Evolutionary conservation across 2,329 filamentous ascomycete genomes (phyloP), one percentile per base, ranked within the genome.

Genomic region (Myriosclerotinia scirpicola): DNA sequence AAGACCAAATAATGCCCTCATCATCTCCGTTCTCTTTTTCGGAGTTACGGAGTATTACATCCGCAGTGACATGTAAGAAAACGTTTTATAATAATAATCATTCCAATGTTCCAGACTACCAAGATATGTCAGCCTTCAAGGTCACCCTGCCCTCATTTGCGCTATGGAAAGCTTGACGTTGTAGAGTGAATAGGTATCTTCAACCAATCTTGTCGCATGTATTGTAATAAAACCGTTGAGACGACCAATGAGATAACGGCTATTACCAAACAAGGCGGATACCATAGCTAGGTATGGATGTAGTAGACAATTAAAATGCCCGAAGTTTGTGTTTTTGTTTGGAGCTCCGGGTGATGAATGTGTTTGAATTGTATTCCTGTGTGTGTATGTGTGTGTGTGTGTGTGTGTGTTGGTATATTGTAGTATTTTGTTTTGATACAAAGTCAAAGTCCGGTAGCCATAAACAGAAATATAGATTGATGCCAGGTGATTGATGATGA

Each of bases 181-280:
- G 40, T 44, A 9, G 55, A 17, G 17, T 42, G 22, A 46, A n/a
- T 20, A n/a, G n/a, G n/a, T n/a, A 46, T 34, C 9, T 22, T 48
- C 20, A 50, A 20, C 58, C 58, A 60, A 60, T 60, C 58, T 8
- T 1, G 11, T 50, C 14, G 22, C n/a, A 17, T 9, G 36, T 17
- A 26, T 61, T 61, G 58, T 61, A 38, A 61, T 38, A 50, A 40
- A 50, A 34, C 34, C n/a, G 34, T 50, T 36, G 55, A 26, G 15
- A 38, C 0, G 9, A 26, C 58, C 58, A 61, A 50, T 61, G n/a
- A 50, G 9, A 61, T 2, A 11, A 61, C 20, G 9, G 30, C 12
- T 40, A 61, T 61, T 61, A 61, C 12, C 58, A 61, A 61, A 14
- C 58, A 61, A 7, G 30, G n/a, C 14, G 58, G 34, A 36, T 22